Base-by-base conservation (phyloP, 768 basidiomycete species). In the Strobilomyces echinocephalus region DNA sequence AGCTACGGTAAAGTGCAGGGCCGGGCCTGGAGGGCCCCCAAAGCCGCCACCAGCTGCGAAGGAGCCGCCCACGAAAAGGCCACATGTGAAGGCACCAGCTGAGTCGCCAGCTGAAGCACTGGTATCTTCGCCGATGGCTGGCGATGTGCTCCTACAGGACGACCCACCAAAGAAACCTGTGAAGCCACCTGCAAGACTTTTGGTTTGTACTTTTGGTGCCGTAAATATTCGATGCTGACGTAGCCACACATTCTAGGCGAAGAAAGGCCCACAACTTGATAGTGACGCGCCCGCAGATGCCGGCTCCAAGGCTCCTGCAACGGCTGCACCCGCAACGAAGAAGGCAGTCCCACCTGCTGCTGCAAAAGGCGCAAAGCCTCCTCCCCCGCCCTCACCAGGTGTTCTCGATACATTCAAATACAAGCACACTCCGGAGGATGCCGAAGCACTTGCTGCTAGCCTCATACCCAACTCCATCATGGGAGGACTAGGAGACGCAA, bases 351-450 rank as follows among this genome's bases (percentile, higher is more conserved):
- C 75, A 4, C 60, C 74, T 20, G 60, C 73, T 5, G 60, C 73
- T 24, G 70, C 73, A 5, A 76, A 76, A 57, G 66, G 74, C 14
- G 64, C 73, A 7, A 88, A 87, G 60, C 62, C 78, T 26, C 68
- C 72, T 35, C 72, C 80, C 3, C 58, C 81, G 0, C 71, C 78
- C 6, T 71, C 82, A 7, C 73, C 79, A 3, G 78, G 81, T 46
- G 67, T 75, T 11, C 76, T 91, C 4, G 95, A 97, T 64, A 79
- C 84, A 1, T 87, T 97, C 72, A 97, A 95, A 69, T 97, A 84
- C 71, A 91, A 85, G 59, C 91, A 91, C 63, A 85, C 85, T 0
- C 83, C 91, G 1, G 97, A 99, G 71, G 94, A 97, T 60, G 95
- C 95, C 5, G 94, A 97, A 39, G 79, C 73, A 15, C 77, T 90